Percentiles rank a stretch among this genome's conserved stretches.
Conservation (phyloP, 2,329 filamentous ascomycete genomes). For the Cytospora schulzeri region DNA sequence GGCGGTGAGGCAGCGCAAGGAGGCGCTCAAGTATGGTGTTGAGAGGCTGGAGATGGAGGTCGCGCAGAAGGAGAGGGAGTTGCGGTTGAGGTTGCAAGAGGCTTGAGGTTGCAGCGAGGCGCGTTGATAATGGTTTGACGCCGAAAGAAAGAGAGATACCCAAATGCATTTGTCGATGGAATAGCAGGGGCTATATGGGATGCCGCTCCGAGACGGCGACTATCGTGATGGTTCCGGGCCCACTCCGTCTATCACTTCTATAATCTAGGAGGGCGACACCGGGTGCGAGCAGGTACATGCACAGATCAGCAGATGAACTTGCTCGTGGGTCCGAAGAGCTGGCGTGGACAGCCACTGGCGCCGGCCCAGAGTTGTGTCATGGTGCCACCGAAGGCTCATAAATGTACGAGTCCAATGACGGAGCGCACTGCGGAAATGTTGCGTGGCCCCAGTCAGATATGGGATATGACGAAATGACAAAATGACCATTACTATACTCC, state of each 20-base stretch:
- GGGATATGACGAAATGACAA: neutral
- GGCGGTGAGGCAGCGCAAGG: slow-evolving; percentile 77
- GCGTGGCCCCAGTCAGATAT: neutral
- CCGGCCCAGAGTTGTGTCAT: neutral
- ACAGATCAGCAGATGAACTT: neutral
- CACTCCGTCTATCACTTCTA: neutral
- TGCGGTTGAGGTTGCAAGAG: slow-evolving; percentile 52
- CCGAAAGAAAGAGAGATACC: neutral
- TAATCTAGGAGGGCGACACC: neutral
- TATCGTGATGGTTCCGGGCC: neutral
- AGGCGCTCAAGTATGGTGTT: slow-evolving; percentile 83
- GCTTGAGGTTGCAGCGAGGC: slow-evolving; percentile 27
- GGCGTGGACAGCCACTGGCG: neutral
- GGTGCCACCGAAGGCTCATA: neutral
- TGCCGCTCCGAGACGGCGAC: neutral
- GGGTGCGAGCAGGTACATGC: neutral
- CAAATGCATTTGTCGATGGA: neutral
- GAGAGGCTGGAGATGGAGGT: slow-evolving; percentile 84
- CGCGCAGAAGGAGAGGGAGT: slow-evolving; percentile 69
- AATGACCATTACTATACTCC: no score
- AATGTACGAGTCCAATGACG: neutral
- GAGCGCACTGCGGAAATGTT: neutral
- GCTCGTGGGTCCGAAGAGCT: neutral
- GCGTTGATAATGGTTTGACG: neutral
- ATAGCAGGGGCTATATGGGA: neutral